Conservation (phyloP, 1,139 yeast species). For the Sugiyamaella xylanicola region DNA sequence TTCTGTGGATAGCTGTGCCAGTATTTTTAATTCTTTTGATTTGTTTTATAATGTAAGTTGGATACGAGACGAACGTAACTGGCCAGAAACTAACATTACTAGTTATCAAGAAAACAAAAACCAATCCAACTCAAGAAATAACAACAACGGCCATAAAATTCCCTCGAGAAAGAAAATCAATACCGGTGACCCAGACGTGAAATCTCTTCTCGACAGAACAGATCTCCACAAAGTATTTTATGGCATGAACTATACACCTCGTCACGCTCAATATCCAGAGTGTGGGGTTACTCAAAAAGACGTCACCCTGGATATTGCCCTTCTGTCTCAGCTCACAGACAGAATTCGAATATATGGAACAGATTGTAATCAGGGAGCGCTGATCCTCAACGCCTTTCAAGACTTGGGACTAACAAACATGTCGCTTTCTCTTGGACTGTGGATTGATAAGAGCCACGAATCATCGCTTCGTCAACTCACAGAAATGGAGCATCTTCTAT, state of each 20-base stretch:
- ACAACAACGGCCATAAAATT: background rate
- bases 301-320: constrained; percentile 56
- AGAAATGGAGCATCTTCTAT: constrained; percentile 45
- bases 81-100: background rate
- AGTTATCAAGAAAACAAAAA: constrained; percentile 13
- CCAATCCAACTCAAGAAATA: constrained; percentile 1
- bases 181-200: constrained; percentile 10
- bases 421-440: constrained; percentile 63
- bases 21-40: constrained; percentile 14
- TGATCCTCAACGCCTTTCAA: constrained; percentile 56
- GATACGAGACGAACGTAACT: background rate
- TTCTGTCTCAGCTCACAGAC: constrained; percentile 59
- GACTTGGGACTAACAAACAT: constrained; percentile 52
- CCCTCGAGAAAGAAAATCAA: constrained; percentile 11
- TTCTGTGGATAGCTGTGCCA: constrained; percentile 14
- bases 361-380: constrained; percentile 61
- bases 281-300: constrained; percentile 57
- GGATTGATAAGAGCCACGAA: constrained; percentile 55
- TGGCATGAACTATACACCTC: constrained; percentile 66
- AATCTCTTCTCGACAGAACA: constrained; percentile 6
- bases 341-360: constrained; percentile 63
- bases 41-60: constrained; percentile 18
- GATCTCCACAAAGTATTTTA: constrained; percentile 47
- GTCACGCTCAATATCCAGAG: constrained; percentile 42
- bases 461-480: constrained; percentile 50